A percentile compares a stretch with the other conserved stretches of the same genome.
These are phyloP conservation scores for Trichoderma atrobrunneum DNA, from an alignment of 2,329 filamentous ascomycete species.

Conservation along the genomic window DNA sequence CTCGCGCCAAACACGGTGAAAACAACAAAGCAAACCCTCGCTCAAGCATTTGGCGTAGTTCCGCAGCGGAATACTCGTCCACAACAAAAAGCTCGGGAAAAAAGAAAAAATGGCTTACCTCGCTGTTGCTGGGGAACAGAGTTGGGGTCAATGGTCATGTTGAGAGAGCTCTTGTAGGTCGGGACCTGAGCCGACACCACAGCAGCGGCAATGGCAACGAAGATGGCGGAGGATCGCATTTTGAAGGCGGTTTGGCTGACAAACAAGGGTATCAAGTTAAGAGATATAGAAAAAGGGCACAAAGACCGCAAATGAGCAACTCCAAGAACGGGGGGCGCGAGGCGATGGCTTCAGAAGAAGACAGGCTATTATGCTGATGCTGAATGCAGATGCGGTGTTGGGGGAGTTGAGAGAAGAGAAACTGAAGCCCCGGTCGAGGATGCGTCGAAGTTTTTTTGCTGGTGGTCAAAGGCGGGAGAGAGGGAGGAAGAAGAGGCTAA, in stretches of 20 bases:
- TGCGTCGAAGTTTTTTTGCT: not conserved
- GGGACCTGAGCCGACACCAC: conserved; percentile 42
- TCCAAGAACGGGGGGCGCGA: conserved; percentile 2
- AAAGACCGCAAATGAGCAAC: conserved; percentile 7
- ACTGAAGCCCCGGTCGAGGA: not conserved
- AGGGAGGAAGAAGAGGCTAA: conserved; percentile 8
- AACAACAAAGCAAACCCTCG: not conserved
- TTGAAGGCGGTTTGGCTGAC: conserved; percentile 26
- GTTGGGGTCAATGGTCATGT: conserved; percentile 42
- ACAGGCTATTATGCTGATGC: conserved; percentile 19
- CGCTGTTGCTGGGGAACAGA: conserved; percentile 33
- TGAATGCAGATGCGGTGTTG: conserved; percentile 19
- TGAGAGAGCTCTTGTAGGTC: conserved; percentile 44
- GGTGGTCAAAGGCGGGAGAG: conserved; percentile 2
- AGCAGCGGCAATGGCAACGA: conserved; percentile 45
- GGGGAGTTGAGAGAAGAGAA: conserved; percentile 12
- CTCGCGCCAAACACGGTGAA: not conserved
- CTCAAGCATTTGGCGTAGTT: not conserved
- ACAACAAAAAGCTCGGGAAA: conserved; percentile 5
- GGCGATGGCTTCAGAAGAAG: conserved; percentile 12
- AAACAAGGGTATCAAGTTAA: conserved; percentile 10
- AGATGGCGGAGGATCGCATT: conserved; percentile 42
- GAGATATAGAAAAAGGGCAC: not conserved
- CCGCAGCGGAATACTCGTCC: not conserved
- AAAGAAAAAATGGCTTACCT: conserved; percentile 36